Conservation (phyloP, 768 basidiomycete genomes). For the Suillus alpinus region DNA sequence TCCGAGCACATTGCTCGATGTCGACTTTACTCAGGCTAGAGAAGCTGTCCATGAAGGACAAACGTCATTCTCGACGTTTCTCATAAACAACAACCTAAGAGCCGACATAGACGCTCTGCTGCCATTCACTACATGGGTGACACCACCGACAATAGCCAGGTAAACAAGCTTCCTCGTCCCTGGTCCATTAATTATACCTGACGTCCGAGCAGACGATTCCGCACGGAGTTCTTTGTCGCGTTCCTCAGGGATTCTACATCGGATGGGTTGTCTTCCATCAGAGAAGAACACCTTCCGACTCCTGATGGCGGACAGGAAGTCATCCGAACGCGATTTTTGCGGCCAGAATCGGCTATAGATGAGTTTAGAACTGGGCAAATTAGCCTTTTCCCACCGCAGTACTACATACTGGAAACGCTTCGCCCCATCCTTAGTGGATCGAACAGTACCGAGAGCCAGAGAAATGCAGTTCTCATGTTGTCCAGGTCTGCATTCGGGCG, state of each 20-base stretch:
- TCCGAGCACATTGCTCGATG: conserved; percentile 25
- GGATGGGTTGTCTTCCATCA: conserved; percentile 49
- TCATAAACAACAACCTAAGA: conserved; percentile 41
- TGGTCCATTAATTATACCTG: not conserved
- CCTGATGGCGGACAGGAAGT: conserved; percentile 72
- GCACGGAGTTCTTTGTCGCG: conserved; percentile 65
- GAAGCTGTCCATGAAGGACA: conserved; percentile 52
- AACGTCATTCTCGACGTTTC: conserved; percentile 50
- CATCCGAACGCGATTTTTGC: conserved; percentile 63
- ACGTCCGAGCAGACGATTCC: conserved; percentile 54
- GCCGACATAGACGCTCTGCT: conserved; percentile 47
- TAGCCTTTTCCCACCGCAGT: conserved; percentile 71
- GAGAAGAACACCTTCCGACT: conserved; percentile 58
- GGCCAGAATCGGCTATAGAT: conserved; percentile 48
- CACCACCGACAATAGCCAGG: conserved; percentile 55
- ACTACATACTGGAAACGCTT: conserved; percentile 64
- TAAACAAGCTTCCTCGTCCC: conserved; percentile 17
- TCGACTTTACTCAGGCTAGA: conserved; percentile 51
- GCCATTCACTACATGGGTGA: conserved; percentile 78
- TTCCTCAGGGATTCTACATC: conserved; percentile 50
- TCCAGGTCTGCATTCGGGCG: conserved; percentile 57
- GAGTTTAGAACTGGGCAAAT: conserved; percentile 52
- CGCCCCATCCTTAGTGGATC: conserved; percentile 47
- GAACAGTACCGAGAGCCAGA: conserved; percentile 43
- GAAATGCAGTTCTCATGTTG: conserved; percentile 42